phyloP scores from a whole-genome alignment of 176 grass and related monocot genomes.

The Lolium perenne region DNA sequence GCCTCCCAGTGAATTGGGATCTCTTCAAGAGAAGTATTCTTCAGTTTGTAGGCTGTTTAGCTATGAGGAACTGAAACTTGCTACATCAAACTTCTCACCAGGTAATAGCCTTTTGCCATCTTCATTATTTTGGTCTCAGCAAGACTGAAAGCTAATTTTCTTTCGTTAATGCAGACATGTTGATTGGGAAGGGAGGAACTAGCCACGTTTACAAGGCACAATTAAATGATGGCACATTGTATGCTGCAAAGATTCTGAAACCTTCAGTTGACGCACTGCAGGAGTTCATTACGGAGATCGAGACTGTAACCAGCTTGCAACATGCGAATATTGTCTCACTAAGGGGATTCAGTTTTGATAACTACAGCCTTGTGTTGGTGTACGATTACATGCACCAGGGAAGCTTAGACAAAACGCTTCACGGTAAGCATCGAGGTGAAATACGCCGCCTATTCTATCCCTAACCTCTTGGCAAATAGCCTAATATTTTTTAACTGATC shows the following conservation, averaged over 20 bases:
- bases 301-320: constrained; percentile 68
- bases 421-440: constrained; percentile 55
- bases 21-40: constrained; percentile 73
- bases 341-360: constrained; percentile 85
- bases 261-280: constrained; percentile 71
- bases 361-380: constrained; percentile 81
- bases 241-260: constrained; percentile 87
- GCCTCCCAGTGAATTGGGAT: constrained; percentile 69
- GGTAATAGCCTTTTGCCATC: constrained; percentile 54
- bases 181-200: constrained; percentile 93
- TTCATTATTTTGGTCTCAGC: constrained; percentile 6
- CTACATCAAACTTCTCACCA: constrained; percentile 81
- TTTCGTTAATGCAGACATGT: constrained; percentile 67
- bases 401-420: constrained; percentile 89
- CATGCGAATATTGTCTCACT: constrained; percentile 82
- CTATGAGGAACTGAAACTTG: constrained; percentile 65
- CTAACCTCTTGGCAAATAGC: background rate
- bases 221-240: constrained; percentile 57
- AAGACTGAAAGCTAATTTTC: background rate
- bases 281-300: constrained; percentile 83
- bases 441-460: background rate
- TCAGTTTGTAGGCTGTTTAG: constrained; percentile 68
- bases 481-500: constrained; percentile 36
- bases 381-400: constrained; percentile 86
- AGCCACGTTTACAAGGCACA: constrained; percentile 88